Base-by-base conservation (phyloP, 345 rosid species). In the Passiflora organensis region DNA sequence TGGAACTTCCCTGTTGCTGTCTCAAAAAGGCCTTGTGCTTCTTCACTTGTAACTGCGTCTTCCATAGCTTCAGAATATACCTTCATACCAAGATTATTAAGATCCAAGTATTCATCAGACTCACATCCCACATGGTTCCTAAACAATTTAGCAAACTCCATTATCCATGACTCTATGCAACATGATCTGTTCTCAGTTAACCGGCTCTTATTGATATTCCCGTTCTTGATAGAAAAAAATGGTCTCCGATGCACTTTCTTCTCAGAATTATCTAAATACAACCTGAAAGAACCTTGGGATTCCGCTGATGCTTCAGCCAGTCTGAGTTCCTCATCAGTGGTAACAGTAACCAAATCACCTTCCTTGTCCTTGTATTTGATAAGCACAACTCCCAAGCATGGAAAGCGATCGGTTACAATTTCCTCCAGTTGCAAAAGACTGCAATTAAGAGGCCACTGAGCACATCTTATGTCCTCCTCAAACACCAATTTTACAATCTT, bases 51-150 rank as follows among this genome's bases (percentile, higher is more conserved):
- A 54, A 83, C 89, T 4, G 82, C 73, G 62, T 89, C 99, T 79
- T 93, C 96, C 84, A 86, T 81, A 62, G 91, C 89, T 72, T 89
- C 99, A 32, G 90, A 80, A 69, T 82, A 88, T 21, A 80, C 69
- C 69, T 88, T 88, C 80, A 84, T 77, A 43, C 89, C 86, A 53
- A 88, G 79, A 64, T 93, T 84, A 61, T 84, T 90, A 56, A 88
- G 91, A 67, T 79, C 82, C 79, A 86, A 71, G 59, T 73, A 82
- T 57, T 71, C 59, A 70, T 82, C 78, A 20, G 87, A 77, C 64
- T 84, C 95, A 43, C 86, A 60, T 14, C 83, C 91, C 47, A 84
- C 87, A 61, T 80, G 76, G 67, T 78, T 74, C 80, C 82, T 89
- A 71, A 89, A 89, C 48, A 89, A 73, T 67, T 69, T 80, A 55